Evolutionary conservation across 192 early-diverging fungal genomes (phyloP).

Genomic region (Linnemannia zychae): DNA sequence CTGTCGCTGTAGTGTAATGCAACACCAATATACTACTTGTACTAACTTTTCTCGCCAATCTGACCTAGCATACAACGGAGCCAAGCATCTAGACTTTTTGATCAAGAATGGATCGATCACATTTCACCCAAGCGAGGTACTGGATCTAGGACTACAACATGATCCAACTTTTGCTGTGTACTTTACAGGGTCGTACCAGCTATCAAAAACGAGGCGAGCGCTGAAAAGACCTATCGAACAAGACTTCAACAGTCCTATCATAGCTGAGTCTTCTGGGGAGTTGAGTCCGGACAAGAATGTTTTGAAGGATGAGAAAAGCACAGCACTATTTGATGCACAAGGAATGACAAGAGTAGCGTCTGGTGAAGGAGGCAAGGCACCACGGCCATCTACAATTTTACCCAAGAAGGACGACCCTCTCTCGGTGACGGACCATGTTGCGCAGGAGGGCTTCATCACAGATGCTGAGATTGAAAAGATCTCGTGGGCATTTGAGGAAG

Average conservation of each 20-base stretch:
- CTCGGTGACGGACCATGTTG: constrained; percentile 51
- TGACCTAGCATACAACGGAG: constrained; percentile 64
- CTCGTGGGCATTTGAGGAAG: constrained; percentile 9
- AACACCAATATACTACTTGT: neutral
- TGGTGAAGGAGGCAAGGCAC: neutral
- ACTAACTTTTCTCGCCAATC: neutral
- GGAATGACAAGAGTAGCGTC: neutral
- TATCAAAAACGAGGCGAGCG: constrained; percentile 38
- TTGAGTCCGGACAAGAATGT: constrained; percentile 29
- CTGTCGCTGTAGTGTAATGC: too few relatives aligned
- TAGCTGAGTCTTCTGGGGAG: constrained; percentile 46
- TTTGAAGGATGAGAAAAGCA: neutral
- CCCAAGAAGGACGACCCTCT: constrained; percentile 29
- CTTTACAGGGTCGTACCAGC: constrained; percentile 40
- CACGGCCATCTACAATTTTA: neutral
- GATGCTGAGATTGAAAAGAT: constrained; percentile 44
- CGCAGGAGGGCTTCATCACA: constrained; percentile 31
- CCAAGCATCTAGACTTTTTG: constrained; percentile 52
- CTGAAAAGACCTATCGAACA: neutral
- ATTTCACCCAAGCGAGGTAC: constrained; percentile 31
- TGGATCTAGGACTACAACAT: constrained; percentile 33
- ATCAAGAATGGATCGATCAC: constrained; percentile 32
- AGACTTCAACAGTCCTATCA: constrained; percentile 19
- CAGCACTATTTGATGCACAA: neutral
- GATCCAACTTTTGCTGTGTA: constrained; percentile 46